A percentile compares a stretch with the other conserved stretches of the same genome.
These are phyloP conservation scores for Boletus reticuloceps DNA, from an alignment of 768 basidiomycete genomes.

Conservation along the genomic window DNA sequence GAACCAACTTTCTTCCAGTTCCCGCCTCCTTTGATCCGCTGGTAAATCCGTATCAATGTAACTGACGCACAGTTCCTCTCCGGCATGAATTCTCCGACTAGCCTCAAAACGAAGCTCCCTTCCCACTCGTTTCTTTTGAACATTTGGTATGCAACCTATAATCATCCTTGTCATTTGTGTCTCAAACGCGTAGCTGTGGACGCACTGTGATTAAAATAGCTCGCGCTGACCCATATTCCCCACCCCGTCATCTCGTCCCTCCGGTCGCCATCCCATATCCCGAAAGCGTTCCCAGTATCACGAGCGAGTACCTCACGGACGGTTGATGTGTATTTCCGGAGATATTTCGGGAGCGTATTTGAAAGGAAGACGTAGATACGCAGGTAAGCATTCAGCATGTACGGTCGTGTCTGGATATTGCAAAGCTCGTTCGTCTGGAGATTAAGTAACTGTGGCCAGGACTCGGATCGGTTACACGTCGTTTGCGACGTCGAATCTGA, in stretches of 20 bases:
- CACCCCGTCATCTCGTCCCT: constrained; percentile 62
- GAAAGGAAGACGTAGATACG: constrained; percentile 55
- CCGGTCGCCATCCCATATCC: constrained; percentile 58
- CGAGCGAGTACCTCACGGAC: constrained; percentile 55
- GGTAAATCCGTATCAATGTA: constrained; percentile 41
- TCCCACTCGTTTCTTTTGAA: constrained; percentile 44
- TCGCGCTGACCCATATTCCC: constrained; percentile 57
- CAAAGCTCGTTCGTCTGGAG: constrained; percentile 59
- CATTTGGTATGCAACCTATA: constrained; percentile 52
- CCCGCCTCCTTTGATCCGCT: constrained; percentile 37
- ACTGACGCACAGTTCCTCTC: constrained; percentile 59
- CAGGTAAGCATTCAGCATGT: constrained; percentile 50
- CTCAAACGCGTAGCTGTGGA: background rate
- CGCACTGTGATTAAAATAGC: constrained; percentile 69
- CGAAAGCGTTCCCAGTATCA: constrained; percentile 67
- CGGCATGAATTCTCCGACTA: constrained; percentile 38
- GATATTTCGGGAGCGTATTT: constrained; percentile 30
- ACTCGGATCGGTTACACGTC: constrained; percentile 1
- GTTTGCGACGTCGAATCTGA: constrained; percentile 1
- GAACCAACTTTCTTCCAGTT: constrained; percentile 52
- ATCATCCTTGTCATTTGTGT: background rate
- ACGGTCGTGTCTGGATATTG: constrained; percentile 45
- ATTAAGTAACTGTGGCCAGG: constrained; percentile 49
- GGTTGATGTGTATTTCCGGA: constrained; percentile 38
- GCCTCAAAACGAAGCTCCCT: constrained; percentile 49